phyloP scores from a whole-genome alignment of 140 eudicot genomes.

The Senecio squalidus region DNA sequence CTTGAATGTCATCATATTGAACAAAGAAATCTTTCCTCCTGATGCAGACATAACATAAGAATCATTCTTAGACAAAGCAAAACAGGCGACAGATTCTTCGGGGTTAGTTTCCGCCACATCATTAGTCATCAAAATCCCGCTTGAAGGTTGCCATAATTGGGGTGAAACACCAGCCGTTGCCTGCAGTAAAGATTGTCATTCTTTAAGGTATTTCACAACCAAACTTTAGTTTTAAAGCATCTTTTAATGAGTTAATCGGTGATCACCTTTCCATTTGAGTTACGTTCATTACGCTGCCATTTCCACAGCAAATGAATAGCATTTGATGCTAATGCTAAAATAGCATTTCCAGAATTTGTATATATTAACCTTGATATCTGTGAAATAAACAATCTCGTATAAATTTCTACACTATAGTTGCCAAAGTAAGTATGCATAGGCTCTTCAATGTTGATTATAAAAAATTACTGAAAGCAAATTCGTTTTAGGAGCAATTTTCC shows the following conservation, averaged over 20 bases:
- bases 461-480: too few relatives aligned
- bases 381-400: constrained; percentile 1
- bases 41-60: constrained; percentile 98
- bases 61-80: constrained; percentile 89
- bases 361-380: constrained; percentile 91
- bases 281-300: constrained; percentile 85
- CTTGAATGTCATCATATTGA: constrained; percentile 98
- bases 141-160: too few relatives aligned
- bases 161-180: constrained; percentile 85
- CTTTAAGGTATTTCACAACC: background rate
- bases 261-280: constrained; percentile 72
- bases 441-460: background rate
- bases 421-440: background rate
- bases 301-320: constrained; percentile 87
- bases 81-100: constrained; percentile 87
- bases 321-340: constrained; percentile 79
- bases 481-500: too few relatives aligned
- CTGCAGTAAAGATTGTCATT: constrained; percentile 19
- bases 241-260: background rate
- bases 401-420: background rate
- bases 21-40: constrained; percentile 87
- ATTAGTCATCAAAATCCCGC: too few relatives aligned
- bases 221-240: background rate
- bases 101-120: constrained; percentile 50
- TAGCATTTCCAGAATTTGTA: constrained; percentile 82